phyloP scores from a whole-genome alignment of 306 rosid species.

The Ochetophila trinervis region DNA sequence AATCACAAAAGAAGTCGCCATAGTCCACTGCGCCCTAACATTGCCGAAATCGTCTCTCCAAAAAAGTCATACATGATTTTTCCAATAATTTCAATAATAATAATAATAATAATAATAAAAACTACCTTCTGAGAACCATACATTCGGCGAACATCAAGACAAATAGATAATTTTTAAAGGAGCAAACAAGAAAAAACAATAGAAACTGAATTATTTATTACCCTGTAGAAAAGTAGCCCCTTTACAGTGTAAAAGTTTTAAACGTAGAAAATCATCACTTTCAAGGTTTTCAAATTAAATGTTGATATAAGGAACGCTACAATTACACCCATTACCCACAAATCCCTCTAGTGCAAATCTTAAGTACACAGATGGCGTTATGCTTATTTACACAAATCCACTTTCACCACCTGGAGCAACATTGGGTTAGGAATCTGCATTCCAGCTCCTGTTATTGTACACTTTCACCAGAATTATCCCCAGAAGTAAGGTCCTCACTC shows the following conservation, averaged over 20 bases:
- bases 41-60: too few species aligned
- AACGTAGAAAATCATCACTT: constrained; percentile 2
- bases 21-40: too few species aligned
- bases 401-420: constrained; percentile 25
- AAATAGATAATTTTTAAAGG: not conserved
- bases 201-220: constrained; percentile 12
- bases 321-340: constrained; percentile 19
- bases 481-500: constrained; percentile 28
- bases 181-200: not conserved
- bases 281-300: constrained; percentile 19
- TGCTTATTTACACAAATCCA: constrained; percentile 17
- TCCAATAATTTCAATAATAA: too few species aligned
- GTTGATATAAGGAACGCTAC: constrained; percentile 8
- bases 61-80: too few species aligned
- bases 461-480: constrained; percentile 33
- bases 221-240: constrained; percentile 19
- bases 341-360: constrained; percentile 11
- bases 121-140: too few species aligned
- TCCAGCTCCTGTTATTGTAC: constrained; percentile 29
- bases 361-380: constrained; percentile 3
- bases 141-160: too few species aligned
- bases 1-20: too few species aligned
- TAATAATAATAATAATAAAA: too few species aligned
- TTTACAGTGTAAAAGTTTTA: constrained; percentile 16
- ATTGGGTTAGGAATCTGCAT: constrained; percentile 20